Conservation (phyloP, 2,329 filamentous ascomycete species). For the Stagonosporopsis vannaccii region DNA sequence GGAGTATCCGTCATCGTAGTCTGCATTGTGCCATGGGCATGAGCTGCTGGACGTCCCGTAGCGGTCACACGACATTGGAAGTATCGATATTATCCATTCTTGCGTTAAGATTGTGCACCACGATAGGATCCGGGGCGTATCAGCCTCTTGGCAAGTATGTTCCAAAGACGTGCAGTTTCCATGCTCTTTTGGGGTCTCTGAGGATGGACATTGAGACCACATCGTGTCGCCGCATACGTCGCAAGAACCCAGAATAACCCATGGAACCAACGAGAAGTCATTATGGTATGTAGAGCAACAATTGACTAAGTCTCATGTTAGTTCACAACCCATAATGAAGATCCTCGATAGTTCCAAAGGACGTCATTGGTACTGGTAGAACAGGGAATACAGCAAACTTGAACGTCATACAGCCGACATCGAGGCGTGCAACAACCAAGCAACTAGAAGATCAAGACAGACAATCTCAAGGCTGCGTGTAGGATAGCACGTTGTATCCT, state of each 20-base stretch:
- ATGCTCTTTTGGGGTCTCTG: neutral
- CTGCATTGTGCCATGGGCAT: neutral
- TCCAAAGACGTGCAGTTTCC: too few species aligned
- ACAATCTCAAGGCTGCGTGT: neutral
- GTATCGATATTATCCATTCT: slow-evolving; percentile 6
- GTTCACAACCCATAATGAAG: neutral
- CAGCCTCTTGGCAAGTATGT: neutral
- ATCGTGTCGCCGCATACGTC: too few species aligned
- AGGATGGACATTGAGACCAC: neutral
- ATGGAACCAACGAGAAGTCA: too few species aligned
- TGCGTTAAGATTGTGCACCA: slow-evolving; percentile 1
- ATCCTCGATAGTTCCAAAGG: neutral
- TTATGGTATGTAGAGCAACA: too few species aligned
- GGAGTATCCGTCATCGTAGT: slow-evolving; percentile 1
- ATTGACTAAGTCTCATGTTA: too few species aligned
- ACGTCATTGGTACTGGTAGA: neutral
- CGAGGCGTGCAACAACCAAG: neutral
- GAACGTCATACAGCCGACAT: neutral
- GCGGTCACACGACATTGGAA: neutral
- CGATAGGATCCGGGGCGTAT: neutral
- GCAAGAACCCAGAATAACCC: too few species aligned
- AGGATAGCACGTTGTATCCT: neutral
- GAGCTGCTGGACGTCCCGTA: neutral
- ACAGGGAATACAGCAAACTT: neutral
- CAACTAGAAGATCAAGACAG: neutral